These are phyloP conservation scores for Mycena epipterygia DNA, from an alignment of 768 basidiomycete species.

Conservation along the genomic window DNA sequence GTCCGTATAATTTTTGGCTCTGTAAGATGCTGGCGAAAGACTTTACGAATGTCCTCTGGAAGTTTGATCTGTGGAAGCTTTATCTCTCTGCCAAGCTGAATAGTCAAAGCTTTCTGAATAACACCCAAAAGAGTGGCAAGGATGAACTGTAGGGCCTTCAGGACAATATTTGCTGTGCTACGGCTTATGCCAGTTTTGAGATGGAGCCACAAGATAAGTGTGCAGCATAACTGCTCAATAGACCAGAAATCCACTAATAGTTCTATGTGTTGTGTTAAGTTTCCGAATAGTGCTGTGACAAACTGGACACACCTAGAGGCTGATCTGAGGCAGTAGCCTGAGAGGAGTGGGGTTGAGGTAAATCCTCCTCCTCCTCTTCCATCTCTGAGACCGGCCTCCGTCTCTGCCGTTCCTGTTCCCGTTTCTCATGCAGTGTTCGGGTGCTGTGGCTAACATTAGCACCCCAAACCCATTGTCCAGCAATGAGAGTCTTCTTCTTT, in stretches of 20 bases:
- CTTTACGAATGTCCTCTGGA: constrained; percentile 10
- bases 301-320: too few relatives aligned
- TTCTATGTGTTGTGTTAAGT: background rate
- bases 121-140: background rate
- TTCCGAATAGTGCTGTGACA: background rate
- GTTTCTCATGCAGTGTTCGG: background rate
- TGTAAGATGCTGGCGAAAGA: background rate
- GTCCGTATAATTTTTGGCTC: constrained; percentile 21
- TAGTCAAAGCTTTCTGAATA: background rate
- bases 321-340: too few relatives aligned
- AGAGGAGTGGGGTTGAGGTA: too few relatives aligned
- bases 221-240: background rate
- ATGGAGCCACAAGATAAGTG: constrained; percentile 15
- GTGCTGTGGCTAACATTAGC: background rate
- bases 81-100: constrained; percentile 1
- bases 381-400: background rate
- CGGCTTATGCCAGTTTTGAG: background rate
- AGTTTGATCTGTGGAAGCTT: constrained; percentile 5
- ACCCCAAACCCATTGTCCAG: background rate
- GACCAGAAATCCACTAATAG: background rate
- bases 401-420: too few relatives aligned
- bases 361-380: background rate
- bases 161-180: background rate
- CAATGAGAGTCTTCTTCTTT: background rate
- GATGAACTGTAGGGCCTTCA: constrained; percentile 18